Evolutionary conservation across 768 basidiomycete genomes (phyloP).

Genomic region (Trametes elegans): DNA sequence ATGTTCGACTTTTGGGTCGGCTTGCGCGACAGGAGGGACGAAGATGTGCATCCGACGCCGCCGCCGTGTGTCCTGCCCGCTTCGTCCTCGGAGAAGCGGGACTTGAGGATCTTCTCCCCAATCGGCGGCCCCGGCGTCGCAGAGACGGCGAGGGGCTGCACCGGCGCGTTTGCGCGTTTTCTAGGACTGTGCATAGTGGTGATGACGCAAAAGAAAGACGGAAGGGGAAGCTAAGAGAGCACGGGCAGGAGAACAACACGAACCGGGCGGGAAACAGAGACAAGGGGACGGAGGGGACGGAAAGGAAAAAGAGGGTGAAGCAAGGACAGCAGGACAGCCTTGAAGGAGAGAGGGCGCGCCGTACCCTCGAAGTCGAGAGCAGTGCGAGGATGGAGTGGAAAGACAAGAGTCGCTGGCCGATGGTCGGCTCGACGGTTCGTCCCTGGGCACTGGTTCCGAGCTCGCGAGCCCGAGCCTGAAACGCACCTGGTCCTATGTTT

Average conservation of each 20-base stretch:
- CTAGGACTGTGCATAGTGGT: constrained; percentile 18
- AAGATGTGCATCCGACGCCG: no score
- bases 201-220: constrained; percentile 7
- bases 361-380: not conserved
- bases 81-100: constrained; percentile 47
- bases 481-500: constrained; percentile 2
- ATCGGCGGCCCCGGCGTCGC: constrained; percentile 36
- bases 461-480: no score
- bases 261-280: not conserved
- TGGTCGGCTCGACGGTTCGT: constrained; percentile 5
- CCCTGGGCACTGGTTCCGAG: no score
- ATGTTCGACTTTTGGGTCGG: constrained; percentile 30
- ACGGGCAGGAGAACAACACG: not conserved
- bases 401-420: not conserved
- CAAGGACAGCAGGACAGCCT: constrained; percentile 19
- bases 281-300: constrained; percentile 1
- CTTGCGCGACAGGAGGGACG: constrained; percentile 23
- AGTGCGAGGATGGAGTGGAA: constrained; percentile 11
- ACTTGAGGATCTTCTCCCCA: constrained; percentile 45
- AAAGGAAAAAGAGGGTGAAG: constrained; percentile 15
- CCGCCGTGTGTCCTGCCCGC: constrained; percentile 31
- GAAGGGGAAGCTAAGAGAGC: not conserved
- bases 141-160: constrained; percentile 35
- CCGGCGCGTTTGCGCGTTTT: constrained; percentile 16
- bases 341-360: constrained; percentile 6